phyloP scores from a whole-genome alignment of 2,329 filamentous ascomycete species.

The Cytospora paraplurivora region DNA sequence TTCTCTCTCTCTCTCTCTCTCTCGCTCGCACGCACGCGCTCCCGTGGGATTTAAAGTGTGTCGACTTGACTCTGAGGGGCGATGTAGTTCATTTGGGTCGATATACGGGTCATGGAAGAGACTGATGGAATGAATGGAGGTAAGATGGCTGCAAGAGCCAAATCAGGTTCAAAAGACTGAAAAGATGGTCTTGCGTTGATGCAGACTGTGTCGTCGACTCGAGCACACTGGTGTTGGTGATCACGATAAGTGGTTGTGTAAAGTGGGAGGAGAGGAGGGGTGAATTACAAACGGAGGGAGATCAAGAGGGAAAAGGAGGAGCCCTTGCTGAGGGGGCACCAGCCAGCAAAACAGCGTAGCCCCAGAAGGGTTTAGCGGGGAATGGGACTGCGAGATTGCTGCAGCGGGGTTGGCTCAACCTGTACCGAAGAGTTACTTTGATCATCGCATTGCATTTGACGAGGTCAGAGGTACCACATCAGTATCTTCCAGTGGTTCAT shows the following conservation, averaged over 20 bases:
- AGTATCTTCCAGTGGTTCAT: conserved; percentile 7
- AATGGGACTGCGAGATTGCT: conserved; percentile 20
- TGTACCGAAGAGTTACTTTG: neutral
- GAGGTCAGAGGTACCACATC: neutral
- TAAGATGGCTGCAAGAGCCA: conserved; percentile 40
- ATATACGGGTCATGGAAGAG: conserved; percentile 58
- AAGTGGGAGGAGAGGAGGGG: conserved; percentile 35
- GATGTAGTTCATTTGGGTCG: conserved; percentile 56
- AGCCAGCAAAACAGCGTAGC: conserved; percentile 22
- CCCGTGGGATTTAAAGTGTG: conserved; percentile 74
- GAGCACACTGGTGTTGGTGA: conserved; percentile 10
- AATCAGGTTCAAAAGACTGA: conserved; percentile 31
- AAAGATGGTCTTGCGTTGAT: conserved; percentile 34
- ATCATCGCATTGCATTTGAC: neutral
- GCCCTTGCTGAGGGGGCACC: conserved; percentile 31
- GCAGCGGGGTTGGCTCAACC: conserved; percentile 6
- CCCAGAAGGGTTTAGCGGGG: conserved; percentile 17
- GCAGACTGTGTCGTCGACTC: conserved; percentile 25
- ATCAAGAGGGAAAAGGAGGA: conserved; percentile 33
- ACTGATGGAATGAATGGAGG: conserved; percentile 42
- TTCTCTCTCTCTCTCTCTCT: conserved; percentile 52
- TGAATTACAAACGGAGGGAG: conserved; percentile 36
- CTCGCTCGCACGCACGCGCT: conserved; percentile 62
- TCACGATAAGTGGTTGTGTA: conserved; percentile 33
- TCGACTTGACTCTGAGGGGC: conserved; percentile 55